Conservation (phyloP, 2,329 filamentous ascomycete species). For the Endocalyx cinctus region DNA sequence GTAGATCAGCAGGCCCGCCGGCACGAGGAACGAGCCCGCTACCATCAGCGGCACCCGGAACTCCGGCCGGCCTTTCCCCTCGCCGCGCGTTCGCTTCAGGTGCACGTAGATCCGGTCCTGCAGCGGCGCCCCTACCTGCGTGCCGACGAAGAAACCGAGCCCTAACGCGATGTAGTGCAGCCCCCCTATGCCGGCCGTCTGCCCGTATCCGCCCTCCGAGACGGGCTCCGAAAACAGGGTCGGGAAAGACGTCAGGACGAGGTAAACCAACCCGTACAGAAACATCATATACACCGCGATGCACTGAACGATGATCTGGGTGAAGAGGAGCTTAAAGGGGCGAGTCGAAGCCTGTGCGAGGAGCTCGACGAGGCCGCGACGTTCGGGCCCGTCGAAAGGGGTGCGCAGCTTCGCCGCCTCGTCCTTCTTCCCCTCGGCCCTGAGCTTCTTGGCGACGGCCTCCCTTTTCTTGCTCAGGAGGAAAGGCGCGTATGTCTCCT, state of each 20-base stretch:
- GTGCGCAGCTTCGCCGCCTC: no score
- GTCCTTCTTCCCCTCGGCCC: slow-evolving; percentile 43
- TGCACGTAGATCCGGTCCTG: slow-evolving; percentile 42
- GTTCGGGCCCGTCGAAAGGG: slow-evolving; percentile 45
- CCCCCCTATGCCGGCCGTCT: slow-evolving; percentile 27
- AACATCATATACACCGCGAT: slow-evolving; percentile 50
- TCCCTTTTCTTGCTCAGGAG: slow-evolving; percentile 55
- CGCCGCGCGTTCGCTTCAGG: slow-evolving; percentile 36
- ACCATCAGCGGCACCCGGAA: slow-evolving; percentile 39
- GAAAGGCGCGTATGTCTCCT: slow-evolving; percentile 63
- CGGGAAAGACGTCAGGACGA: slow-evolving; percentile 45
- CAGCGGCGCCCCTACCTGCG: slow-evolving; percentile 36
- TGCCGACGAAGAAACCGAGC: slow-evolving; percentile 31
- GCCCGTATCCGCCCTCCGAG: no score
- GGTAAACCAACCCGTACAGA: slow-evolving; percentile 47
- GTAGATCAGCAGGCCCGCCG: slow-evolving; percentile 40
- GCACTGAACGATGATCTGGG: slow-evolving; percentile 48
- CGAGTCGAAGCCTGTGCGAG: slow-evolving; percentile 39
- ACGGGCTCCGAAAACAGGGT: slow-evolving; percentile 36
- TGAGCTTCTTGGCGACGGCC: slow-evolving; percentile 53
- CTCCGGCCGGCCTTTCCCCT: slow-evolving; percentile 34
- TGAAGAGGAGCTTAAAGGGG: slow-evolving; percentile 45
- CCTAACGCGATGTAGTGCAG: slow-evolving; percentile 34
- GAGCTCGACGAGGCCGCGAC: slow-evolving; percentile 24
- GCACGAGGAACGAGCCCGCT: slow-evolving; percentile 35